These are phyloP conservation scores for Penicillium pancosmium DNA, from an alignment of 495 filamentous ascomycete species.

Conservation along the genomic window DNA sequence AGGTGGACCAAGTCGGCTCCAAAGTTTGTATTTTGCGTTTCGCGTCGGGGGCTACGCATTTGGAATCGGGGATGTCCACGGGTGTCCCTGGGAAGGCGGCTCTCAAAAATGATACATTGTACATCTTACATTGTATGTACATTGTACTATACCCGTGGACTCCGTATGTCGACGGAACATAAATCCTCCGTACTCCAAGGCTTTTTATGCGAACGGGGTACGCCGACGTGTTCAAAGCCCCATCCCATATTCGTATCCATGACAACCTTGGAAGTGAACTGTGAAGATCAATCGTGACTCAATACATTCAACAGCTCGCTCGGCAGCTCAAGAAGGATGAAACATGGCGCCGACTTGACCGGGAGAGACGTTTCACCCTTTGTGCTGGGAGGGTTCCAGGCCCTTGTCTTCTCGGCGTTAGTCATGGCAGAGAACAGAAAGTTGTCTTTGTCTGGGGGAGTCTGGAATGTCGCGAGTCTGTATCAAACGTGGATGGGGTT, in stretches of 20 bases:
- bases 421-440: not conserved
- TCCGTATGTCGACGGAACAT: no score
- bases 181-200: no score
- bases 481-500: not conserved
- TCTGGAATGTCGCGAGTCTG: not conserved
- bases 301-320: not conserved
- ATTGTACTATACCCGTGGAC: no score
- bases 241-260: no score
- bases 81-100: not conserved
- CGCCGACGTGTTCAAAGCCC: not conserved
- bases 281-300: not conserved
- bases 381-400: conserved; percentile 1
- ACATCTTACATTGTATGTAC: no score
- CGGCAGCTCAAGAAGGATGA: not conserved
- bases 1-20: conserved; percentile 14
- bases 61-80: not conserved
- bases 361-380: not conserved
- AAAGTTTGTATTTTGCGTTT: not conserved
- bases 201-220: not conserved
- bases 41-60: not conserved
- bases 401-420: not conserved
- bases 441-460: not conserved
- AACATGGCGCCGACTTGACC: not conserved
- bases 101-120: not conserved
- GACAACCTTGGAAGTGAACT: not conserved